These are phyloP conservation scores for Epichloe amarillans DNA, from an alignment of 2,329 filamentous ascomycete genomes.

Conservation along the genomic window DNA sequence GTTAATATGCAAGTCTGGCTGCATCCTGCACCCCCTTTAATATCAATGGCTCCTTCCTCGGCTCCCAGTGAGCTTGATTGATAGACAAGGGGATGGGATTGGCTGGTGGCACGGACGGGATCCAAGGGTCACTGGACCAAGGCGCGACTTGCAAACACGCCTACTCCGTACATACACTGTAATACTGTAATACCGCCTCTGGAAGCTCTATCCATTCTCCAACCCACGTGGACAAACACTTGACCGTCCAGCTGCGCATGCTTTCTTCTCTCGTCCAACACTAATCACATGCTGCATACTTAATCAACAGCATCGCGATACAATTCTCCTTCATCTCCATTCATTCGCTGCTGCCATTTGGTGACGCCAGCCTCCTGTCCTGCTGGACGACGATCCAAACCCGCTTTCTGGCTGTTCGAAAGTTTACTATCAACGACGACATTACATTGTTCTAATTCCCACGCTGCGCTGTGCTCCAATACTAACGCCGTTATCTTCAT, in stretches of 20 bases:
- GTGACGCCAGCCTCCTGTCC: neutral
- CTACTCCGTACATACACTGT: too few species aligned
- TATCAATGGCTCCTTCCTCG: too few species aligned
- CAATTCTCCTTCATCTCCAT: neutral
- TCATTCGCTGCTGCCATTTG: neutral
- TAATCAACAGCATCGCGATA: neutral
- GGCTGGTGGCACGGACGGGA: too few species aligned
- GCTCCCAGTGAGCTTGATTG: too few species aligned
- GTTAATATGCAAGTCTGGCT: too few species aligned
- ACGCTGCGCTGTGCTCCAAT: neutral
- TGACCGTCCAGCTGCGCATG: neutral
- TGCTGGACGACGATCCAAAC: neutral
- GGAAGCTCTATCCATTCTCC: neutral
- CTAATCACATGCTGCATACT: neutral
- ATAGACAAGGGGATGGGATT: too few species aligned
- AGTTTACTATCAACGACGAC: neutral
- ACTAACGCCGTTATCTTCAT: neutral
- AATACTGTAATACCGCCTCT: too few species aligned
- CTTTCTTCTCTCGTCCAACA: neutral
- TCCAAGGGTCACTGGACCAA: too few species aligned
- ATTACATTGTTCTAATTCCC: neutral
- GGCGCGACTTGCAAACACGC: too few species aligned
- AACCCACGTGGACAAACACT: conserved; percentile 1
- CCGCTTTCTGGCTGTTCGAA: neutral
- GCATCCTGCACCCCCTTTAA: too few species aligned